Evolutionary conservation across 192 early-diverging fungal genomes (phyloP).

Genomic region (Linnemannia elongata): DNA sequence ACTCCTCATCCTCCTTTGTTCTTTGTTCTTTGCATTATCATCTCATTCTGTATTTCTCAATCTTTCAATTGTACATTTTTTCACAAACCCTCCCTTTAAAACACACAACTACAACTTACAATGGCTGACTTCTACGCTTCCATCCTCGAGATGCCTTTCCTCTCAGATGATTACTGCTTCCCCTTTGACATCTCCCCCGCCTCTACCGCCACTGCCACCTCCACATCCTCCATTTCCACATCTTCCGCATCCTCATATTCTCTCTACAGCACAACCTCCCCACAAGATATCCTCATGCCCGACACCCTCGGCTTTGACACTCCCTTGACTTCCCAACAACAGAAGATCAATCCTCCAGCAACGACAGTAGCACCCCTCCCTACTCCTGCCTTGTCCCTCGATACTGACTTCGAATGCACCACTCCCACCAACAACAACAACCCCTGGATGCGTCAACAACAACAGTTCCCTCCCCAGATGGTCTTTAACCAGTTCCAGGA

Average conservation of each 20-base stretch:
- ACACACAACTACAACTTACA: neutral
- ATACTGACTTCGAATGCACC: neutral
- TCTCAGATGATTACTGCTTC: slow-evolving; percentile 52
- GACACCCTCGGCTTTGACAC: slow-evolving; percentile 18
- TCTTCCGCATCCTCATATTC: slow-evolving; percentile 13
- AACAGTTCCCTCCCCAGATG: slow-evolving; percentile 6
- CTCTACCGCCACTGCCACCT: neutral
- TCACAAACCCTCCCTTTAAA: neutral
- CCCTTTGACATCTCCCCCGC: slow-evolving; percentile 27
- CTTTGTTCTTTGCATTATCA: neutral
- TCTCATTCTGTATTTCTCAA: neutral
- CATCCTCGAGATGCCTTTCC: slow-evolving; percentile 49
- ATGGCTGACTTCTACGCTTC: slow-evolving; percentile 43
- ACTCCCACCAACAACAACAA: neutral
- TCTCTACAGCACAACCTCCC: slow-evolving; percentile 34
- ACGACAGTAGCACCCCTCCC: neutral
- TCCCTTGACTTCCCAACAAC: slow-evolving; percentile 5
- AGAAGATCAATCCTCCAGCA: slow-evolving; percentile 17
- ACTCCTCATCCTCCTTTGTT: neutral
- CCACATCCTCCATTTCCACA: neutral
- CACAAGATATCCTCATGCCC: slow-evolving; percentile 37
- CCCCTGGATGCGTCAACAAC: slow-evolving; percentile 11
- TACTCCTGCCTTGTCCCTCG: neutral
- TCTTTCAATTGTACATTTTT: neutral
- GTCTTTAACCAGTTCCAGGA: slow-evolving; percentile 36